Conservation (phyloP, 108 stramenopile species). For the Cyclotella sp. region DNA sequence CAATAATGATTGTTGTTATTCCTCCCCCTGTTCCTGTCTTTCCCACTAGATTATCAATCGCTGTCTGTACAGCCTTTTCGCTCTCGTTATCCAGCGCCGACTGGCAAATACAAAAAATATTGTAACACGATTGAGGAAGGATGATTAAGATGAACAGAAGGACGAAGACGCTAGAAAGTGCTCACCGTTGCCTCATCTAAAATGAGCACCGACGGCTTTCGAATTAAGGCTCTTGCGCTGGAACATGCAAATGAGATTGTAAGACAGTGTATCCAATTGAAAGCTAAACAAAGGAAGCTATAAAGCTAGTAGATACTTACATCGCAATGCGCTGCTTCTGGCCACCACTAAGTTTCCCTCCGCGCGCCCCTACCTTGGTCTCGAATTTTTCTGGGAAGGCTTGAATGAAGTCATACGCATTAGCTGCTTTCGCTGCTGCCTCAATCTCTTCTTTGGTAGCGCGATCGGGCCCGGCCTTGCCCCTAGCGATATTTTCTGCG, state of each 20-base stretch:
- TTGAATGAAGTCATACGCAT: conserved; percentile 71
- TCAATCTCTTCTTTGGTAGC: conserved; percentile 48
- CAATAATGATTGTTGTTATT: conserved; percentile 92
- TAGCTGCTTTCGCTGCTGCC: conserved; percentile 33
- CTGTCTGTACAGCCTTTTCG: conserved; percentile 72
- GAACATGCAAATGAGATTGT: not conserved
- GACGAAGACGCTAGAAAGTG: not conserved
- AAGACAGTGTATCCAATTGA: no score
- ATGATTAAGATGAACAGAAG: not conserved
- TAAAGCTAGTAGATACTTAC: conserved; percentile 1
- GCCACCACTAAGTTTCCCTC: conserved; percentile 70
- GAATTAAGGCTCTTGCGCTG: conserved; percentile 60
- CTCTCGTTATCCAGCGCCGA: conserved; percentile 6
- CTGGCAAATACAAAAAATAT: not conserved
- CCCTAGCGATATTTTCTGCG: conserved; percentile 71
- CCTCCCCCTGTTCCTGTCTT: conserved; percentile 53
- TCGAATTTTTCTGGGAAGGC: conserved; percentile 57
- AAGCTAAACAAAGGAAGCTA: not conserved
- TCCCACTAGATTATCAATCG: conserved; percentile 67
- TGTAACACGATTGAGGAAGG: not conserved
- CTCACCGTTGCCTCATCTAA: conserved; percentile 35
- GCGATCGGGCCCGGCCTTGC: conserved; percentile 33
- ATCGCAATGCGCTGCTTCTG: conserved; percentile 87
- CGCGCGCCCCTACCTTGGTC: conserved; percentile 64
- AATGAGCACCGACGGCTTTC: conserved; percentile 40